Evolutionary conservation across 495 filamentous ascomycete genomes (phyloP), one percentile per base, ranked within the genome.

Genomic region (Talaromyces trachyspermus): DNA sequence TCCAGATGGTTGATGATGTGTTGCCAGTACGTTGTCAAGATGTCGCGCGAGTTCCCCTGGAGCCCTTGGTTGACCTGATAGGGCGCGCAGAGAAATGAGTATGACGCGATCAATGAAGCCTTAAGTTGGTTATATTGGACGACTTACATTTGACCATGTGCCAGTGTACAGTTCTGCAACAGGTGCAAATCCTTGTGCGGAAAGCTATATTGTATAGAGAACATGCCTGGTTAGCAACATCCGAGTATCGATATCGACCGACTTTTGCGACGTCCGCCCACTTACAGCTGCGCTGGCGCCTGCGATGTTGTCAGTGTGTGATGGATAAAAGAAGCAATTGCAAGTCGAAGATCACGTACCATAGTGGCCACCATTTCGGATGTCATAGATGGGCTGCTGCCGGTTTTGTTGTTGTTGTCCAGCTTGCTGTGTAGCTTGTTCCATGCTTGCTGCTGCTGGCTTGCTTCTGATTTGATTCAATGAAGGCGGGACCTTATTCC

Each of bases 11-110:
- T 88, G 75, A 98, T 95, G 37, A 88, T 87, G 56, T 97, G 89
- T 62, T 97, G 94, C 92, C 92, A 98, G 70, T 97, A 98, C 10
- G 91, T 94, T 33, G 91, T 95, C 52, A 97, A 77, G 59, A 97
- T 95, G 60, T 97, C 92, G 60, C 91, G 89, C 63, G 95, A 95
- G 36, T 83, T 84, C 46, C 90, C 92, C 52, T 83, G 84, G 33
- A 98, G 80, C 39, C 92, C 92, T 78, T 98, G 92, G 58, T 92
- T 95, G 49, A 95, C 89, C 87, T 92, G 48, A 41, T 42, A 56
- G 14, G 7, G 14, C 14, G 14, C 33, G 33, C 33, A 11, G 19
- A n/a, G n/a, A n/a, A n/a, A n/a, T n/a, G n/a, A n/a, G n/a, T n/a
- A n/a, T n/a, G n/a, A n/a, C n/a, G n/a, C n/a, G n/a, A n/a, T n/a